Conservation (phyloP, 768 basidiomycete genomes). For the Rhodotorula diobovata region DNA sequence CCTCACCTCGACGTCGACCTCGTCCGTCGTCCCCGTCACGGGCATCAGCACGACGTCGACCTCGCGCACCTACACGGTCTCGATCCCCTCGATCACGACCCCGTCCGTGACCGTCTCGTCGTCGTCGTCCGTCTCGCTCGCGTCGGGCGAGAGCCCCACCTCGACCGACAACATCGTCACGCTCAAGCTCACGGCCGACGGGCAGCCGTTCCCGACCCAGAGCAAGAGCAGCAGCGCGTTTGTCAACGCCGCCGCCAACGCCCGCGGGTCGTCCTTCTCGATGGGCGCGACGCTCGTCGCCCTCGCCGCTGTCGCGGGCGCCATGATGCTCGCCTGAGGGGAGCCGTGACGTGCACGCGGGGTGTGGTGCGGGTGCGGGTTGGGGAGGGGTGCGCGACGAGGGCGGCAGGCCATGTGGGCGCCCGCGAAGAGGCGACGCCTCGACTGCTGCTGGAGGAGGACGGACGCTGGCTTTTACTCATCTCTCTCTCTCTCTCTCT, state of each 20-base stretch:
- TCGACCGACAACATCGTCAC: background rate
- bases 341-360: background rate
- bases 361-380: background rate
- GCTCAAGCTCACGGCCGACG: background rate
- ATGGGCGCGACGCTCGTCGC: background rate
- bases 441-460: background rate
- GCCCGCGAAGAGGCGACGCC: background rate
- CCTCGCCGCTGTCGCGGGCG: background rate
- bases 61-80: background rate
- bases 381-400: background rate
- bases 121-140: background rate
- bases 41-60: background rate
- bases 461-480: background rate
- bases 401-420: too few species aligned
- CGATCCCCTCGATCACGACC: background rate
- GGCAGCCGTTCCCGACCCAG: constrained; percentile 25
- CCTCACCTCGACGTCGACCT: background rate
- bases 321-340: constrained; percentile 14
- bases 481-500: background rate
- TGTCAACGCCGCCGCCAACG: background rate
- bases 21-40: background rate
- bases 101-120: background rate
- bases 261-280: background rate
- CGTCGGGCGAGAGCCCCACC: background rate
- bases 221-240: constrained; percentile 22